Conservation (phyloP, 345 rosid genomes). For the Sapria himalayana region DNA sequence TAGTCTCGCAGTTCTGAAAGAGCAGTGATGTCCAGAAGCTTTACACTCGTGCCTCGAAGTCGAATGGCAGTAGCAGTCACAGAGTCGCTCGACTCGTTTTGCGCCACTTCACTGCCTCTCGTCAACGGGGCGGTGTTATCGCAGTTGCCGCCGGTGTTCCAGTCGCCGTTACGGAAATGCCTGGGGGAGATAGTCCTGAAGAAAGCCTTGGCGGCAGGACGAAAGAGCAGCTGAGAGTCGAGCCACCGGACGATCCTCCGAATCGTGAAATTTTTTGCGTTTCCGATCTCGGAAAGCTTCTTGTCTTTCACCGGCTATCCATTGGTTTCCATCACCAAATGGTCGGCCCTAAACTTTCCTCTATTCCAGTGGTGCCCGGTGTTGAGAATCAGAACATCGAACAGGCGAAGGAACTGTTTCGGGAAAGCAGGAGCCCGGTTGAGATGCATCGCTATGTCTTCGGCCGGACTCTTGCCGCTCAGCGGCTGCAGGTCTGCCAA, state of each 20-base stretch:
- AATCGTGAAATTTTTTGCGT: conserved; percentile 37
- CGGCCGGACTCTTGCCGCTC: conserved; percentile 16
- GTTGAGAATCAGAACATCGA: conserved; percentile 47
- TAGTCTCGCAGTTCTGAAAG: conserved; percentile 50
- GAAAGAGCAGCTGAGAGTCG: conserved; percentile 30
- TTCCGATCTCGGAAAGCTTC: conserved; percentile 18
- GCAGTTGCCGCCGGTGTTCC: conserved; percentile 70
- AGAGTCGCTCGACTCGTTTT: conserved; percentile 30
- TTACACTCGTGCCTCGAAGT: conserved; percentile 28
- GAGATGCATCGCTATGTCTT: conserved; percentile 41
- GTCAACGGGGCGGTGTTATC: conserved; percentile 39
- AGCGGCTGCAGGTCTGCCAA: conserved; percentile 30
- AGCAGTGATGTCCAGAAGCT: conserved; percentile 51
- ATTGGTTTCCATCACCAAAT: conserved; percentile 42
- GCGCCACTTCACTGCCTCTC: conserved; percentile 21
- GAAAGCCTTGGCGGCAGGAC: conserved; percentile 40
- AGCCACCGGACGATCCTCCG: conserved; percentile 42
- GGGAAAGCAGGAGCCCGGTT: conserved; percentile 58
- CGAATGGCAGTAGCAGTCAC: conserved; percentile 31
- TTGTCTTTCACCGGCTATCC: conserved; percentile 22
- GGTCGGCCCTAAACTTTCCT: conserved; percentile 44
- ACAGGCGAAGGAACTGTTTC: conserved; percentile 24
- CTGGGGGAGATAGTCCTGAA: conserved; percentile 58
- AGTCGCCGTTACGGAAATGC: conserved; percentile 54
- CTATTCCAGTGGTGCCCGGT: conserved; percentile 81